These are phyloP conservation scores for Kluyveromyces aestuarii DNA, from an alignment of 805 yeast genomes.

Conservation along the genomic window DNA sequence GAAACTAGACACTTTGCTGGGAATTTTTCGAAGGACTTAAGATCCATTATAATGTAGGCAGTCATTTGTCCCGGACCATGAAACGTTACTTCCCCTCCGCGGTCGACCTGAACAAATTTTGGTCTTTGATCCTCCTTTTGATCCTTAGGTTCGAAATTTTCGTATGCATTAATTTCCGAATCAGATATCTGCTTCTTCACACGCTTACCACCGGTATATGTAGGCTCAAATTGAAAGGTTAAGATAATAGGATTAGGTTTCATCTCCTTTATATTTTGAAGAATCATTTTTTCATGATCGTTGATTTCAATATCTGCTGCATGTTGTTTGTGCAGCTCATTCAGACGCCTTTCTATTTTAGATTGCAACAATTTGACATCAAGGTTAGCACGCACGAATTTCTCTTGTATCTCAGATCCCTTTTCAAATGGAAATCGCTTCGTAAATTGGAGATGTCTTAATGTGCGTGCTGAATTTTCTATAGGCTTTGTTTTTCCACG, in stretches of 20 bases:
- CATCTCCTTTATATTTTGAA: slow-evolving; percentile 35
- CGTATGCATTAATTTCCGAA: slow-evolving; percentile 17
- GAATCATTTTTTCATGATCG: slow-evolving; percentile 38
- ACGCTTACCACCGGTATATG: slow-evolving; percentile 88
- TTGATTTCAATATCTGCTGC: slow-evolving; percentile 28
- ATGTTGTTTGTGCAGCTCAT: slow-evolving; percentile 32
- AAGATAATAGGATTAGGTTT: slow-evolving; percentile 60
- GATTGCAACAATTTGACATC: slow-evolving; percentile 46
- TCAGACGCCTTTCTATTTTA: slow-evolving; percentile 36
- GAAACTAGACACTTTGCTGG: slow-evolving; percentile 59
- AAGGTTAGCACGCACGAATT: slow-evolving; percentile 46
- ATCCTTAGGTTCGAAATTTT: slow-evolving; percentile 18
- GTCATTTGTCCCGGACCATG: slow-evolving; percentile 96
- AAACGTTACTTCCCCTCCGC: slow-evolving; percentile 96
- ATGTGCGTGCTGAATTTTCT: slow-evolving; percentile 25
- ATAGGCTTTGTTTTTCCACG: slow-evolving; percentile 21
- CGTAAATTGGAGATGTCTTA: slow-evolving; percentile 39
- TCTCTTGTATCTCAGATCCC: slow-evolving; percentile 50
- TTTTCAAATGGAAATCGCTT: slow-evolving; percentile 32
- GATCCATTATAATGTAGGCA: slow-evolving; percentile 68
- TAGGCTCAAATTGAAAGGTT: slow-evolving; percentile 78
- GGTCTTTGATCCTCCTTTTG: slow-evolving; percentile 35
- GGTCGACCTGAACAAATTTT: slow-evolving; percentile 60
- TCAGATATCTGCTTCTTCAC: slow-evolving; percentile 45
- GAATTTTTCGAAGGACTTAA: slow-evolving; percentile 47